Conservation (phyloP, 257 asterid species). For the Cinchona pubescens region DNA sequence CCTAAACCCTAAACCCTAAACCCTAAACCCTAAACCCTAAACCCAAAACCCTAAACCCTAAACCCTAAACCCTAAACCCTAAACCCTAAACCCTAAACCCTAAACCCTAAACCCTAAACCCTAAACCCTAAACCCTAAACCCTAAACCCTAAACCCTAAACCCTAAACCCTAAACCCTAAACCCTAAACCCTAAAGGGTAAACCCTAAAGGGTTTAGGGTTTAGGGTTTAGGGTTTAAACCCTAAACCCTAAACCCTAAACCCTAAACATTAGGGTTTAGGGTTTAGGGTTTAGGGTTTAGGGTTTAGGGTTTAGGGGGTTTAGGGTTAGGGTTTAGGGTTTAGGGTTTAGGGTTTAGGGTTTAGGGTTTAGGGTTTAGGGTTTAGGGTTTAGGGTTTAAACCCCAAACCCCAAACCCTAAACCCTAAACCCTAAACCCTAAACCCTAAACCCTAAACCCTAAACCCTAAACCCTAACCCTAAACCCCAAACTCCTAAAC, state of each 20-base stretch:
- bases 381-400: too few species aligned
- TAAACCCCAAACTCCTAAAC: neutral
- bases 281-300: too few species aligned
- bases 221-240: too few species aligned
- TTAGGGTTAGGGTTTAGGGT: neutral
- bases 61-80: constrained; percentile 4
- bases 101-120: neutral
- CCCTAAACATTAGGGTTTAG: too few species aligned
- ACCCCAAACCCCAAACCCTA: neutral
- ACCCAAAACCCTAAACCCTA: neutral
- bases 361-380: neutral
- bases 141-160: neutral
- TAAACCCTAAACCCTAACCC: neutral
- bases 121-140: neutral
- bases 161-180: neutral
- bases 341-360: neutral
- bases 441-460: neutral
- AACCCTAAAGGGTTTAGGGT: neutral
- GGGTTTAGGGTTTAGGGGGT: too few species aligned
- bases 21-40: constrained; percentile 7
- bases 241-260: neutral
- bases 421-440: neutral
- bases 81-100: neutral
- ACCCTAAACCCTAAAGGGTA: constrained; percentile 6
- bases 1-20: constrained; percentile 2